These are phyloP conservation scores for Hyphopichia burtonii DNA, from an alignment of 1,139 yeast species.

Conservation along the genomic window DNA sequence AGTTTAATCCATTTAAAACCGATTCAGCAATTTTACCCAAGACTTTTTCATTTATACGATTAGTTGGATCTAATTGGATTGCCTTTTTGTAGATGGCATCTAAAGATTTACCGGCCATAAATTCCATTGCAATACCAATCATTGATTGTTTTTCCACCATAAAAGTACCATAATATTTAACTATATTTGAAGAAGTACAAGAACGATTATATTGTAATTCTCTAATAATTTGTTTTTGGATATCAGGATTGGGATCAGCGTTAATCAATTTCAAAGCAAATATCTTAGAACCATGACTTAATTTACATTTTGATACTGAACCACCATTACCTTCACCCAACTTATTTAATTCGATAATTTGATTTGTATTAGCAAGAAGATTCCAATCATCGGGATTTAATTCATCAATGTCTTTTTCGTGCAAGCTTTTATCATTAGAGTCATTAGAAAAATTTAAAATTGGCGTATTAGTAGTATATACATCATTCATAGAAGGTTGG, in stretches of 20 bases:
- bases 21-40: conserved; percentile 87
- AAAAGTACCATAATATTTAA: conserved; percentile 89
- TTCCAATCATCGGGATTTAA: conserved; percentile 82
- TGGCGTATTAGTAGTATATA: not conserved
- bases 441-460: not conserved
- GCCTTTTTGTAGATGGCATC: conserved; percentile 82
- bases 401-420: conserved; percentile 30
- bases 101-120: conserved; percentile 88
- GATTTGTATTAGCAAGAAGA: conserved; percentile 52
- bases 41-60: conserved; percentile 89
- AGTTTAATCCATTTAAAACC: conserved; percentile 78
- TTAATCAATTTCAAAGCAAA: conserved; percentile 86
- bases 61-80: conserved; percentile 62
- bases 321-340: conserved; percentile 97
- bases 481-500: not conserved
- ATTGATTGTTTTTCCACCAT: conserved; percentile 72
- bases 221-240: conserved; percentile 79
- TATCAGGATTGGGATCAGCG: conserved; percentile 77
- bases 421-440: not conserved
- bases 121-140: conserved; percentile 92
- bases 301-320: conserved; percentile 73
- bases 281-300: conserved; percentile 52
- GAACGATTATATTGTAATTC: conserved; percentile 85
- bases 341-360: conserved; percentile 60
- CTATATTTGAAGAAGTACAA: conserved; percentile 82